Percentiles rank a stretch among this genome's conserved stretches.
Evolutionary conservation across 352 stramenopile genomes (phyloP).

Genomic region (Plasmopara halstedii): DNA sequence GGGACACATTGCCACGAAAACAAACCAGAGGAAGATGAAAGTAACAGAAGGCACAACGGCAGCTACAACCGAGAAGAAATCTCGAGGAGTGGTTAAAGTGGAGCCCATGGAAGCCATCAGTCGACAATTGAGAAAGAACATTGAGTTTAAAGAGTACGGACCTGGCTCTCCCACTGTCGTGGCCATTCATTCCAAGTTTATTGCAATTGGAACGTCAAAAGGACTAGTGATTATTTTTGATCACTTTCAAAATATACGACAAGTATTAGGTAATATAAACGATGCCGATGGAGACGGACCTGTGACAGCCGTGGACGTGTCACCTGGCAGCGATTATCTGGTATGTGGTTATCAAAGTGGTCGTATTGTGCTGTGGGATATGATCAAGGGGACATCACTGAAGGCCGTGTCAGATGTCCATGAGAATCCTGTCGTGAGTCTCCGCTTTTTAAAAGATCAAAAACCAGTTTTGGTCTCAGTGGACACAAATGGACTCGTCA

Average conservation of each 20-base stretch:
- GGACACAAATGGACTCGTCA: constrained; percentile 88
- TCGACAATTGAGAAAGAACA: constrained; percentile 86
- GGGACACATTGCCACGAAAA: constrained; percentile 22
- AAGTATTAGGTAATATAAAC: constrained; percentile 83
- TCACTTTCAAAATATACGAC: constrained; percentile 92
- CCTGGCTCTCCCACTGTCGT: constrained; percentile 89
- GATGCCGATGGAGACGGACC: constrained; percentile 65
- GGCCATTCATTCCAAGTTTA: constrained; percentile 95
- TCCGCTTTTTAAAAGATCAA: constrained; percentile 82
- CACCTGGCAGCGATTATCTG: constrained; percentile 83
- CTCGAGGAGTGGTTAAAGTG: constrained; percentile 79
- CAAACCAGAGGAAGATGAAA: constrained; percentile 48
- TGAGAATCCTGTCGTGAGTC: constrained; percentile 81
- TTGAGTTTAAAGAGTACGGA: constrained; percentile 88
- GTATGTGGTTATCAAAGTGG: constrained; percentile 91
- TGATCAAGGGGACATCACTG: constrained; percentile 89
- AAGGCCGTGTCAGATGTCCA: constrained; percentile 88
- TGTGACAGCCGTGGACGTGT: constrained; percentile 86
- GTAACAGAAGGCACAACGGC: constrained; percentile 23
- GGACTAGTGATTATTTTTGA: constrained; percentile 94
- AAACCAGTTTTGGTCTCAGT: constrained; percentile 79
- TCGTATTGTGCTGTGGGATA: constrained; percentile 94
- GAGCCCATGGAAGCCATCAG: constrained; percentile 88
- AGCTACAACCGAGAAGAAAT: constrained; percentile 35
- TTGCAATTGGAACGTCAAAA: constrained; percentile 93